Evolutionary conservation across 306 rosid species (phyloP), one percentile per base, ranked within the genome.

Genomic region (Inga leiocalycina): DNA sequence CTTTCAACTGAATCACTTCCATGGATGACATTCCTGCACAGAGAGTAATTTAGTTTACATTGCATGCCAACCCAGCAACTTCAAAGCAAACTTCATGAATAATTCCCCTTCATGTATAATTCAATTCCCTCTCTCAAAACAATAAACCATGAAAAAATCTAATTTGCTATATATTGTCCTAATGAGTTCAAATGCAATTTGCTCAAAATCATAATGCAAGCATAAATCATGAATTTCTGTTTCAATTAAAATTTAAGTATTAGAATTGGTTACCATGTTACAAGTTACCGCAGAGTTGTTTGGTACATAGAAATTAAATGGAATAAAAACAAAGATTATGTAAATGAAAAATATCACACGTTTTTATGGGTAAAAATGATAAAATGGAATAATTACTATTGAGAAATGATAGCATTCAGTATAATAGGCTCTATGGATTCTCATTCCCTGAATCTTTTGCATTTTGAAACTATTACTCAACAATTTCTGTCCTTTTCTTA

Each of bases 1-100:
- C 94, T 91, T 87, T 96, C 99, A 41, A 88, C 92, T 0, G 98
- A 83, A 74, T 96, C 99, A 64, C 98, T 96, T 91, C 99, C 99
- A 81, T 96, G 99, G 81, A 93, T 93, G 51, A 96, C 91, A 32
- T 96, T 96, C 91, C 99, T 95, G 88, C 79, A 86, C 4, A 70
- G 5, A 37, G 32, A 12, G 41, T 10, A 77, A 76, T 8, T 66
- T 68, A 11, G 3, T 57, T 57, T 7, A 37, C 37, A 22, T 8
- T 10, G 22, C 7, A 41, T 70, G 74, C 54, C 32, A 71, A 22
- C 0, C 54, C 7, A 71, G 15, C 74, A 69, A 39, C 49, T 67
- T 17, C 13, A 34, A 35, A 35, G n/a, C 2, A 7, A 35, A 67
- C 73, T 69, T 37, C 17, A 41, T 20, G 32, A 70, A 70, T 9